Evolutionary conservation across 495 filamentous ascomycete genomes (phyloP), one percentile per base, ranked within the genome.

Genomic region (Aspergillus egyptiacus): DNA sequence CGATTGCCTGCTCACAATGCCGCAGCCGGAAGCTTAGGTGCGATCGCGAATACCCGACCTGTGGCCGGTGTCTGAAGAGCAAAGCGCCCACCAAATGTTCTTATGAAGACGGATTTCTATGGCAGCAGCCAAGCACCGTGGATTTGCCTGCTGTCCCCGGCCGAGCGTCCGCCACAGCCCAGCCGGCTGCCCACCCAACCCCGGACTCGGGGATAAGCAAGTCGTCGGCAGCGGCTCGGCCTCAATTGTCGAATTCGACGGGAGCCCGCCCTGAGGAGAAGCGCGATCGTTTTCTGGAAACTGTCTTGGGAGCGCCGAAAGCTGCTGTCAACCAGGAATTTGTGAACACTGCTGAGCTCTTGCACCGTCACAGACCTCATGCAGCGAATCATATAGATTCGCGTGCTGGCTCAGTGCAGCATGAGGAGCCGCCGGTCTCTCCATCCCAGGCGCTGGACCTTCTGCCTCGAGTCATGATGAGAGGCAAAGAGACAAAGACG

Each of bases 21-120:
- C 82, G 83, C 53, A 75, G 75, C 48, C 69, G 83, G 45, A 87
- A 87, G 65, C 77, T 86, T 56, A 81, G 79, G 57, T 87, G 84
- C 62, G 81, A 86, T 58, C 78, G 82, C 34, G 72, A 75, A 32
- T 82, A 80, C 60, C 82, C 84, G 15, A 59, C 66, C 0, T 87
- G 83, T 54, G 72, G 76, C 36, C 82, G 85, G 35, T 87, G 83
- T 57, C 58, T 63, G 39, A 82, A 83, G 61, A 66, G 68, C 63
- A 66, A 63, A 46, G 63, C 64, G 6, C 64, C 68, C 27, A 58
- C 51, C 33, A 62, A 65, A 41, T 74, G 71, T 45, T 68, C 65
- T 13, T 74, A 74, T 48, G 71, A 74, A 45, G 69, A 72, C 60
- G 69, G 69, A 11, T 71, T 73, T 35, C 43, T 73, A n/a, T 73